Conservation (phyloP, 2,329 filamentous ascomycete species). For the Arthrobotrys sphaeroides region DNA sequence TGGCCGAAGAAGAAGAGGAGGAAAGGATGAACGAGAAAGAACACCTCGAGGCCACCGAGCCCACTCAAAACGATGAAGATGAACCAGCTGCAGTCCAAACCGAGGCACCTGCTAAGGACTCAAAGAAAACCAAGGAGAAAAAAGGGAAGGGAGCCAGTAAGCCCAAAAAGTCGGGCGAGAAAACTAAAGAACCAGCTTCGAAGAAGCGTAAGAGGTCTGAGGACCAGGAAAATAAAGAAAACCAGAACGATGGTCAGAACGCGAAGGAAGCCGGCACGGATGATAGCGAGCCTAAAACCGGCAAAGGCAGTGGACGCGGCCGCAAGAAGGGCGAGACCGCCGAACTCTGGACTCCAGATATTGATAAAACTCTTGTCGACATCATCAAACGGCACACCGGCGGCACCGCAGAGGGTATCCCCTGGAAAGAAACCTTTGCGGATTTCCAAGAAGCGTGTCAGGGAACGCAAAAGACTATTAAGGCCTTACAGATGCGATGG, state of each 20-base stretch:
- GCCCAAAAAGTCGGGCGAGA: background rate
- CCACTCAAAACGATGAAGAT: background rate
- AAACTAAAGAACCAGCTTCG: conserved; percentile 13
- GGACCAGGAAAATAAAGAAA: background rate
- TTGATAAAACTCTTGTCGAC: conserved; percentile 1
- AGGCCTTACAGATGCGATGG: conserved; percentile 14
- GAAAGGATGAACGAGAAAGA: background rate
- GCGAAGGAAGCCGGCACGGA: background rate
- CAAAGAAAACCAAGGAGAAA: conserved; percentile 9
- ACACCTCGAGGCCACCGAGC: background rate
- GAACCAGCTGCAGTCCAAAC: background rate
- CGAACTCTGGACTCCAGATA: conserved; percentile 14
- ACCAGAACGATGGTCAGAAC: background rate
- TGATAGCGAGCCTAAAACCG: background rate
- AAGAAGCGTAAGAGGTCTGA: conserved; percentile 36
- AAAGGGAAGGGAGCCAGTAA: background rate
- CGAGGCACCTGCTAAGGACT: background rate
- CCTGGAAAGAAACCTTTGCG: background rate
- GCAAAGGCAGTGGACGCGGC: background rate
- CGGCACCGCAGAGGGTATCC: background rate
- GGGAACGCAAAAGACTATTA: background rate
- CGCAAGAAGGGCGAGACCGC: background rate
- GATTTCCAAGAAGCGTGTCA: conserved; percentile 20
- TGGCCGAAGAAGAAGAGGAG: background rate
- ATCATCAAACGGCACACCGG: conserved; percentile 14